Evolutionary conservation across 2,329 filamentous ascomycete species (phyloP).

Genomic region (Penicillium sp.): DNA sequence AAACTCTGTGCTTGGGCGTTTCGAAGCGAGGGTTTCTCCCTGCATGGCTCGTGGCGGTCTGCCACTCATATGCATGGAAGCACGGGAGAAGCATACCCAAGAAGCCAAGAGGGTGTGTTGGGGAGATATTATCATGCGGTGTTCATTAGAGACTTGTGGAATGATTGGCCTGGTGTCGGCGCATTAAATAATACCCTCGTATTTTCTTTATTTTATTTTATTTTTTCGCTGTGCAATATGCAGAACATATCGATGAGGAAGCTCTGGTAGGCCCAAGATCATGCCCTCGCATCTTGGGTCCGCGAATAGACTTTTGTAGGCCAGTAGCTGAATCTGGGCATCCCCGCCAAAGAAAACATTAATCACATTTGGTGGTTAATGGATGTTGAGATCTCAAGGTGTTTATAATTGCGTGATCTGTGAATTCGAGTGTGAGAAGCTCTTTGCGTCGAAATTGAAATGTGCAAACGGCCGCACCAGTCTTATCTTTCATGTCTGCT

Average conservation of each 20-base stretch:
- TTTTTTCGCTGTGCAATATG: background rate
- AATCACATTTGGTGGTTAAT: background rate
- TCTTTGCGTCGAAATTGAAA: background rate
- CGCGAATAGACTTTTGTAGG: background rate
- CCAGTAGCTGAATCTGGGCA: background rate
- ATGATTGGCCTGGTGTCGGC: background rate
- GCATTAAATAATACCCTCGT: background rate
- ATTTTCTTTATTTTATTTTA: too few species aligned
- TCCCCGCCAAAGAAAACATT: background rate
- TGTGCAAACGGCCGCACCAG: background rate
- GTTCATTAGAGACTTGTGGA: background rate
- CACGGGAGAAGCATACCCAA: slow-evolving; percentile 24
- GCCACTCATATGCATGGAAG: slow-evolving; percentile 29
- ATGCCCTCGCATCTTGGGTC: background rate
- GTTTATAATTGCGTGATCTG: background rate
- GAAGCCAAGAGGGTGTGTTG: background rate
- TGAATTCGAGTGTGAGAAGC: background rate
- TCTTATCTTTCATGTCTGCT: slow-evolving; percentile 1
- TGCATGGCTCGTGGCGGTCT: slow-evolving; percentile 14
- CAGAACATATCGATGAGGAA: background rate
- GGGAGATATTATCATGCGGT: slow-evolving; percentile 3
- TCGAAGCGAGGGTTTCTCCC: background rate
- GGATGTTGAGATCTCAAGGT: background rate
- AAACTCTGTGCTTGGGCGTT: background rate
- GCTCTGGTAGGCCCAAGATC: background rate